phyloP scores from a whole-genome alignment of 257 asterid genomes.

The Vinca minor region DNA sequence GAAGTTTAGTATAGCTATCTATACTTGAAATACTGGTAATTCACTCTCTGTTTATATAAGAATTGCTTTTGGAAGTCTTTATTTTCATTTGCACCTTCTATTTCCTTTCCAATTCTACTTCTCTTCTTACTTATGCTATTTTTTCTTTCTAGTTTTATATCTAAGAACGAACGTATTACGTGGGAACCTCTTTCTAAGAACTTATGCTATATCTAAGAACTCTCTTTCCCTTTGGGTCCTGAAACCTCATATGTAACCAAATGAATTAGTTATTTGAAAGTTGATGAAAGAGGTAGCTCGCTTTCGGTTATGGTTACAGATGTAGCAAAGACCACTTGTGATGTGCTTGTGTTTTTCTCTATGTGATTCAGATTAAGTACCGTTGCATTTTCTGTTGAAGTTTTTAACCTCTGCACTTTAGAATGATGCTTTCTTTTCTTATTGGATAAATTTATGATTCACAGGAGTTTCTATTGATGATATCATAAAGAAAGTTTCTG shows the following conservation, averaged over 20 bases:
- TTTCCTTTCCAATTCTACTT: not conserved
- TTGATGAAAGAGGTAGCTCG: not conserved
- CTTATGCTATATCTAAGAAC: no score
- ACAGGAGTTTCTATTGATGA: slow-evolving; percentile 55
- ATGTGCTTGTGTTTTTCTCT: not conserved
- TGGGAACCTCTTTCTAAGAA: no score
- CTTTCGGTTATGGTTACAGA: not conserved
- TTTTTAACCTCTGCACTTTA: not conserved
- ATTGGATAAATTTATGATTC: slow-evolving; percentile 13
- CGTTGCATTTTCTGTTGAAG: not conserved
- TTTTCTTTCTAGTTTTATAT: not conserved
- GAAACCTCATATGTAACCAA: not conserved
- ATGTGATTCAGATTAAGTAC: not conserved
- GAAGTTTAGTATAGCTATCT: not conserved
- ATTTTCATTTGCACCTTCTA: not conserved
- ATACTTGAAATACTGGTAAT: not conserved
- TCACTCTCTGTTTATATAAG: not conserved
- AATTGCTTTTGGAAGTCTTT: not conserved
- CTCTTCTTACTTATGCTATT: not conserved
- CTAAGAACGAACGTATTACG: not conserved
- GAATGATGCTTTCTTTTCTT: not conserved
- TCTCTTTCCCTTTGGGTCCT: not conserved
- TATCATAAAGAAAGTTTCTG: slow-evolving; percentile 47
- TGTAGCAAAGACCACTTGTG: not conserved
- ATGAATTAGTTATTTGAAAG: not conserved